These are phyloP conservation scores for Fusarium proliferatum DNA, from an alignment of 2,329 filamentous ascomycete genomes.

Conservation along the genomic window DNA sequence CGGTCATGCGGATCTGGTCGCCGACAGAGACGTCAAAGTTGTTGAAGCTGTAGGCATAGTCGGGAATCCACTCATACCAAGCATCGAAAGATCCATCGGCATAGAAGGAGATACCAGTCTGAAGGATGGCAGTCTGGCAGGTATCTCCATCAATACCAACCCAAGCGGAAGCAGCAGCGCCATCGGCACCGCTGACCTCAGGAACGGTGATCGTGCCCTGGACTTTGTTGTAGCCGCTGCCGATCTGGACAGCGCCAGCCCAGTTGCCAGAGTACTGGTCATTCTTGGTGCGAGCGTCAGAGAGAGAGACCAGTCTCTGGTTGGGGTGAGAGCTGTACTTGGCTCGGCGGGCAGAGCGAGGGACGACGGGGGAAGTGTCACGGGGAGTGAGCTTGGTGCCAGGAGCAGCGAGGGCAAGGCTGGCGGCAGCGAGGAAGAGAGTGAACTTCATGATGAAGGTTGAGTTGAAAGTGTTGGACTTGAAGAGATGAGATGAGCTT, in stretches of 20 bases:
- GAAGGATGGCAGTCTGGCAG: conserved; percentile 53
- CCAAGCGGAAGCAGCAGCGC: conserved; percentile 46
- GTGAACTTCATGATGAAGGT: conserved; percentile 11
- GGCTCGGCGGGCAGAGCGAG: conserved; percentile 4
- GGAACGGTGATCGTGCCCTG: conserved; percentile 17
- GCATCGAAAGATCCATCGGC: conserved; percentile 52
- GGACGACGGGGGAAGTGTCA: conserved; percentile 7
- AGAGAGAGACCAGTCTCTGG: conserved; percentile 1
- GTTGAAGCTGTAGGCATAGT: conserved; percentile 54
- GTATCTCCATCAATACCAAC: conserved; percentile 62
- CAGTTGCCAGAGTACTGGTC: conserved; percentile 14
- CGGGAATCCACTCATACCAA: conserved; percentile 61
- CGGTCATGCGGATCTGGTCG: conserved; percentile 46
- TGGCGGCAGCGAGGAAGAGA: conserved; percentile 1
- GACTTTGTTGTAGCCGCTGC: conserved; percentile 8
- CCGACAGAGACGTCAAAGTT: conserved; percentile 47
- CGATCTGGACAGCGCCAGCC: conserved; percentile 7
- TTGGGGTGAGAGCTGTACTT: conserved; percentile 10
- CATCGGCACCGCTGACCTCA: background rate
- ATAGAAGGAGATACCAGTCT: conserved; percentile 56
- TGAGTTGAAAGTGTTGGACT: background rate
- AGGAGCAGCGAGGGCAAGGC: conserved; percentile 2
- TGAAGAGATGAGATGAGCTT: background rate
- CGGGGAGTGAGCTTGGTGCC: conserved; percentile 7
- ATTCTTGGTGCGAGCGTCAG: background rate